Conservation (phyloP, 108 stramenopile genomes). For the Craspedostauros australis region DNA sequence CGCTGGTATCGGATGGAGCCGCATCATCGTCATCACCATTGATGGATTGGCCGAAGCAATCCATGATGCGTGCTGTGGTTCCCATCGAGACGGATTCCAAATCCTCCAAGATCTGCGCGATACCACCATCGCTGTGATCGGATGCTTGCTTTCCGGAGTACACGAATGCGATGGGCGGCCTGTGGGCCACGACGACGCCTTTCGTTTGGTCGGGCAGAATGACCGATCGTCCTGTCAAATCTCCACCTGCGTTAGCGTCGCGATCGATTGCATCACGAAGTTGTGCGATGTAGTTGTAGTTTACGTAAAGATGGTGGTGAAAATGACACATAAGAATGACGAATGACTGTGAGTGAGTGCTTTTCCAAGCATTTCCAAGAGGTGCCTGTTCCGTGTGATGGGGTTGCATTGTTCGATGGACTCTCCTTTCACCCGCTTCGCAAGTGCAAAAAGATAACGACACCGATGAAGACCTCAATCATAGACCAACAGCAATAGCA, state of each 20-base stretch:
- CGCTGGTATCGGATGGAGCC: no score
- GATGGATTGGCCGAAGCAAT: slow-evolving; percentile 38
- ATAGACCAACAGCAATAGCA: no score
- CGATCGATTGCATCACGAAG: background rate
- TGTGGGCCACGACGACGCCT: slow-evolving; percentile 69
- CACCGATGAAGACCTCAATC: no score
- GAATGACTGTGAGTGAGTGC: no score
- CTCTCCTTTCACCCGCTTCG: no score
- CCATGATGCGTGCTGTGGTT: slow-evolving; percentile 23
- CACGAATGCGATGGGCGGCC: slow-evolving; percentile 80
- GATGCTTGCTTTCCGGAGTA: slow-evolving; percentile 11
- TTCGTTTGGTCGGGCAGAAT: slow-evolving; percentile 30
- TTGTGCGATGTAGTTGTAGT: no score
- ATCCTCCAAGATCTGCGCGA: slow-evolving; percentile 17
- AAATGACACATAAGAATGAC: background rate
- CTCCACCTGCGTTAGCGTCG: slow-evolving; percentile 30
- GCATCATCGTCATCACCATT: background rate
- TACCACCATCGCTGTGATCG: slow-evolving; percentile 10
- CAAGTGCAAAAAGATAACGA: no score
- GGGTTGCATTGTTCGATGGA: no score
- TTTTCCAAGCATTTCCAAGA: no score
- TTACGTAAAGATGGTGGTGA: background rate
- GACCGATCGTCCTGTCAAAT: slow-evolving; percentile 59
- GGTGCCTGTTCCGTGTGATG: no score
- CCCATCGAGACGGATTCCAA: slow-evolving; percentile 30